Evolutionary conservation across 208 protist genomes (phyloP).

Genomic region (Borovskyia barvae): DNA sequence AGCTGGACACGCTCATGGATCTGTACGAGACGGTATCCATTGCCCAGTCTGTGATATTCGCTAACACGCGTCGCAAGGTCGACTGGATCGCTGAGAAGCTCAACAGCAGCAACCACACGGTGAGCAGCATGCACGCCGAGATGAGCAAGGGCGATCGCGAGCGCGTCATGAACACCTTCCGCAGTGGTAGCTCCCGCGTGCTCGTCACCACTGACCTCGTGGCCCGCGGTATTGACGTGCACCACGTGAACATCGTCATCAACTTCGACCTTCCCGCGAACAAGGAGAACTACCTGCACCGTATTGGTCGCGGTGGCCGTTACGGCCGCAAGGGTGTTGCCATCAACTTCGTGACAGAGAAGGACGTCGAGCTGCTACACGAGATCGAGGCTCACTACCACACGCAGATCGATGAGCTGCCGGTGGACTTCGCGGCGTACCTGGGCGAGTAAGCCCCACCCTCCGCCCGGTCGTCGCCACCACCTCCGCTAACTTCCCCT

Average conservation of each 20-base stretch:
- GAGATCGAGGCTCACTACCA: constrained; percentile 99
- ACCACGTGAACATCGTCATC: constrained; percentile 99
- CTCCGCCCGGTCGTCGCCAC: no score
- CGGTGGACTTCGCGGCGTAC: constrained; percentile 94
- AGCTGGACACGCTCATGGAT: constrained; percentile 97
- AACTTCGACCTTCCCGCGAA: constrained; percentile 99
- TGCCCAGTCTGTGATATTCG: constrained; percentile 98
- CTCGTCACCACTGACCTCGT: constrained; percentile 99
- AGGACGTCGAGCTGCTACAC: constrained; percentile 95
- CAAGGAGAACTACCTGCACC: constrained; percentile 99
- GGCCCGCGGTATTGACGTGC: constrained; percentile 99
- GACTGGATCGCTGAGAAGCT: constrained; percentile 96
- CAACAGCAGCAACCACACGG: constrained; percentile 89
- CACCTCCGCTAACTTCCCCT: no score
- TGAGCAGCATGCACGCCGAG: constrained; percentile 97
- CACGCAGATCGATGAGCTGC: constrained; percentile 99
- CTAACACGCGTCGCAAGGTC: constrained; percentile 98
- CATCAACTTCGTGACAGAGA: constrained; percentile 99
- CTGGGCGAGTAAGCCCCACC: constrained; percentile 46
- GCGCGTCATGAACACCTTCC: constrained; percentile 98
- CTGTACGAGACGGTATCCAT: constrained; percentile 93
- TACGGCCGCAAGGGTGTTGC: constrained; percentile 99
- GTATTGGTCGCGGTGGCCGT: constrained; percentile 99
- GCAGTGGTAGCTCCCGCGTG: constrained; percentile 94
- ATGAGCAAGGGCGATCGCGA: constrained; percentile 98